A percentile compares a stretch with the other conserved stretches of the same genome.
These are phyloP conservation scores for Prunus dulcis DNA, from an alignment of 306 rosid species.

Conservation along the genomic window DNA sequence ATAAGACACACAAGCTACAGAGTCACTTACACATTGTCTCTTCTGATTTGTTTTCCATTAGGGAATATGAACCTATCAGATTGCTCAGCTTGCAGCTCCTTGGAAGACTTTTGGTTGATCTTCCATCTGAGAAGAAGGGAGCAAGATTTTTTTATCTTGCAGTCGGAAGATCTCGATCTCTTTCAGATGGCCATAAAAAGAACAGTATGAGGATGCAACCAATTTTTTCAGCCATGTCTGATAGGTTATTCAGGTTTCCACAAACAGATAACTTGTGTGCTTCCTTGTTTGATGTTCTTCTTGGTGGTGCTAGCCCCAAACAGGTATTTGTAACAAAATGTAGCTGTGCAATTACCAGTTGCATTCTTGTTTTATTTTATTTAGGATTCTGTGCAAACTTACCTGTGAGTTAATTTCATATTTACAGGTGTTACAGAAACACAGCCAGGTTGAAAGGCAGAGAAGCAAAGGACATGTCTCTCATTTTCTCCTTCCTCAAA, in stretches of 20 bases:
- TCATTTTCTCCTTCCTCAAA: constrained; percentile 89
- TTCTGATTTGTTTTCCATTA: constrained; percentile 27
- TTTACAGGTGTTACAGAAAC: constrained; percentile 85
- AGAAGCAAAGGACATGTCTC: constrained; percentile 65
- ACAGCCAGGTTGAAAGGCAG: constrained; percentile 63
- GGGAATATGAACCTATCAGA: constrained; percentile 88
- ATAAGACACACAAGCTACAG: too few relatives aligned
- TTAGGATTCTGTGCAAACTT: not conserved
- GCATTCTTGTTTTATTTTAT: constrained; percentile 4
- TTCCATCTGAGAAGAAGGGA: constrained; percentile 92
- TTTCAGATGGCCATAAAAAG: constrained; percentile 59
- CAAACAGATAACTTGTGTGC: constrained; percentile 88
- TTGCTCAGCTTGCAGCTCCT: constrained; percentile 90
- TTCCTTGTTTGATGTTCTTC: constrained; percentile 93
- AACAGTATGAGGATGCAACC: constrained; percentile 62
- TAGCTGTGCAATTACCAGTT: not conserved
- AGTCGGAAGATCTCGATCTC: constrained; percentile 61
- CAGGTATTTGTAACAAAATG: constrained; percentile 52
- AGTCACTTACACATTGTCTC: not conserved
- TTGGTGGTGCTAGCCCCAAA: constrained; percentile 99
- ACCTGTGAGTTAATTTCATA: constrained; percentile 16
- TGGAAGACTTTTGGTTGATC: constrained; percentile 90
- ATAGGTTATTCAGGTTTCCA: constrained; percentile 87
- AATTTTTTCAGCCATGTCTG: constrained; percentile 72
- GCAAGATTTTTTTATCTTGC: constrained; percentile 79